A percentile compares a stretch with the other conserved stretches of the same genome.
Evolutionary conservation across 805 yeast genomes (phyloP).

Genomic region (Candida silvatica): DNA sequence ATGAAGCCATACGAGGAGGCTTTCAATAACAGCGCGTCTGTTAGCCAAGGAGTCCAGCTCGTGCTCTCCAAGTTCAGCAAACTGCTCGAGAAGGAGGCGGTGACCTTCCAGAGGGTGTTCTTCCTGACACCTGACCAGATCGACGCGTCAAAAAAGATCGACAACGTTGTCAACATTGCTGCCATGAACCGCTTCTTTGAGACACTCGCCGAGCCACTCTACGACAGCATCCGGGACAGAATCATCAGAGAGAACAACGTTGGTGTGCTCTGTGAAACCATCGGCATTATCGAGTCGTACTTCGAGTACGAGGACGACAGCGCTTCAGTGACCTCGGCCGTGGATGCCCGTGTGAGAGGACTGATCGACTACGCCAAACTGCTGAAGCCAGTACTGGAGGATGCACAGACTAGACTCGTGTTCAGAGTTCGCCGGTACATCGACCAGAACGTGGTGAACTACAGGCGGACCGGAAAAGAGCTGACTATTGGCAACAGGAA

Average conservation of each 20-base stretch:
- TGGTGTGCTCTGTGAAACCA: constrained; percentile 61
- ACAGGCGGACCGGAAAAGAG: constrained; percentile 61
- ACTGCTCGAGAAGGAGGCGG: constrained; percentile 51
- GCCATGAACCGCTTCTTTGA: constrained; percentile 51
- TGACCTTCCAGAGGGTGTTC: constrained; percentile 50
- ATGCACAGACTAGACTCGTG: constrained; percentile 71
- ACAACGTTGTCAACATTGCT: constrained; percentile 22
- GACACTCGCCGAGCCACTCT: constrained; percentile 65
- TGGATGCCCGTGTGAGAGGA: constrained; percentile 8
- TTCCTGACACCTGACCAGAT: constrained; percentile 11
- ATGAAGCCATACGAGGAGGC: constrained; percentile 16
- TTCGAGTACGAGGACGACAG: constrained; percentile 46
- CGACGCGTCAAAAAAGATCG: constrained; percentile 10
- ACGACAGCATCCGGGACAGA: constrained; percentile 57
- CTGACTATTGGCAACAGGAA: constrained; percentile 46
- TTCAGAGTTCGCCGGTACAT: constrained; percentile 70
- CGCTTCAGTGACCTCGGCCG: constrained; percentile 9
- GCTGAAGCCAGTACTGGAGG: constrained; percentile 65
- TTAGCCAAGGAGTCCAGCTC: constrained; percentile 56
- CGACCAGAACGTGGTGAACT: constrained; percentile 58
- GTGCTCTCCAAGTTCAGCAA: constrained; percentile 53
- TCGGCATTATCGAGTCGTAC: constrained; percentile 59
- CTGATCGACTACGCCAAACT: constrained; percentile 44
- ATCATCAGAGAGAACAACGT: constrained; percentile 68
- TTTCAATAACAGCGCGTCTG: constrained; percentile 20